phyloP scores from a whole-genome alignment of 768 basidiomycete species.

The Pisolithus orientalis region DNA sequence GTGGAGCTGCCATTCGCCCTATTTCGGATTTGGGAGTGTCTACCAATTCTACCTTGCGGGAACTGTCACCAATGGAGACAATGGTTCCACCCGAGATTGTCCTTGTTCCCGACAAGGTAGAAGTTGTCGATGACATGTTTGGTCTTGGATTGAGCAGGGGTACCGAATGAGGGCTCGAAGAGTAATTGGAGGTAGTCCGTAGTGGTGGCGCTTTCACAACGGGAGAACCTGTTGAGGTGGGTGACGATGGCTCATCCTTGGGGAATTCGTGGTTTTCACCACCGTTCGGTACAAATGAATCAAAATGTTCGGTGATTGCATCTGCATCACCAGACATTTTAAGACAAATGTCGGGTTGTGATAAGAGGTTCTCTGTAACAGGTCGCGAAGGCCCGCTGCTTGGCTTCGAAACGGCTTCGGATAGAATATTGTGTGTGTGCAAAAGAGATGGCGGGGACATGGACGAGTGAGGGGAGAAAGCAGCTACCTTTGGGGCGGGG shows the following conservation, averaged over 20 bases:
- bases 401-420: slow-evolving; percentile 2
- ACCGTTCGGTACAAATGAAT: no score
- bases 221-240: slow-evolving; percentile 18
- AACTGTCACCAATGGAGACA: neutral
- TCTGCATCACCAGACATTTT: slow-evolving; percentile 1
- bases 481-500: slow-evolving; percentile 13
- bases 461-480: slow-evolving; percentile 15
- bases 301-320: neutral
- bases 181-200: neutral
- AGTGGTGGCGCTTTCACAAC: slow-evolving; percentile 1
- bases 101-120: slow-evolving; percentile 10
- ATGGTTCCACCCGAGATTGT: neutral
- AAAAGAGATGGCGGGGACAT: slow-evolving; percentile 9
- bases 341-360: neutral
- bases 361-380: slow-evolving; percentile 1
- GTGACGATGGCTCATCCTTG: slow-evolving; percentile 14
- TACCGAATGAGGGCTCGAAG: neutral
- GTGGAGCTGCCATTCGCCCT: neutral
- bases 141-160: slow-evolving; percentile 3
- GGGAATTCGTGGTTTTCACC: slow-evolving; percentile 2
- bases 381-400: slow-evolving; percentile 1
- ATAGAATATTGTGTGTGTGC: slow-evolving; percentile 8
- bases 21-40: neutral
- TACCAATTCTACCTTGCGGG: neutral
- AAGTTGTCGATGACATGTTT: slow-evolving; percentile 1